Percentiles rank a stretch among this genome's conserved stretches.
These are phyloP conservation scores for Centella asiatica DNA, from an alignment of 129 eudicot species.

Conservation along the genomic window DNA sequence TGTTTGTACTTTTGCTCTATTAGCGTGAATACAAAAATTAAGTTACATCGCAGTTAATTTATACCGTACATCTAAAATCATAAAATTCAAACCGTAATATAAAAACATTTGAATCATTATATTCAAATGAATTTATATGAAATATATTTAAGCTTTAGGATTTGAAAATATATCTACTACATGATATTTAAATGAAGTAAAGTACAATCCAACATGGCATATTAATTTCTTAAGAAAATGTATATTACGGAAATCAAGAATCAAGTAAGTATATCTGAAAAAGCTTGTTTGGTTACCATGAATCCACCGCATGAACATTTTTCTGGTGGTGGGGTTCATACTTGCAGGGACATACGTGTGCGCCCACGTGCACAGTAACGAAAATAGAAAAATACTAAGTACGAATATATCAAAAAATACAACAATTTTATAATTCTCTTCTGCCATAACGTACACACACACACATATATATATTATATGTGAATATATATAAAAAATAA, in stretches of 20 bases:
- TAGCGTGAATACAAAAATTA: background rate
- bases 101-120: too few relatives aligned
- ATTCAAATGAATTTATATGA: too few relatives aligned
- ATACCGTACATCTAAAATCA: background rate
- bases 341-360: constrained; percentile 28
- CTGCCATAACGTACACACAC: background rate
- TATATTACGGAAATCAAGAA: background rate
- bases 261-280: too few relatives aligned
- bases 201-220: too few relatives aligned
- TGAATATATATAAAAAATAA: too few relatives aligned
- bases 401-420: background rate
- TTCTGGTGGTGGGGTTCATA: constrained; percentile 22
- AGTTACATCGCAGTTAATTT: background rate
- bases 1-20: background rate
- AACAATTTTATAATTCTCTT: background rate
- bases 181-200: too few relatives aligned
- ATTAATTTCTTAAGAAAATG: too few relatives aligned
- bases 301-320: constrained; percentile 17
- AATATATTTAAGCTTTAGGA: too few relatives aligned
- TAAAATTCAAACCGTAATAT: too few relatives aligned
- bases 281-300: constrained; percentile 5
- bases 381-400: background rate
- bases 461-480: background rate
- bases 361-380: constrained; percentile 51
- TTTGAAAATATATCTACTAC: too few relatives aligned